phyloP scores from a whole-genome alignment of 805 yeast species.

The Kockiozyma suomiensis region DNA sequence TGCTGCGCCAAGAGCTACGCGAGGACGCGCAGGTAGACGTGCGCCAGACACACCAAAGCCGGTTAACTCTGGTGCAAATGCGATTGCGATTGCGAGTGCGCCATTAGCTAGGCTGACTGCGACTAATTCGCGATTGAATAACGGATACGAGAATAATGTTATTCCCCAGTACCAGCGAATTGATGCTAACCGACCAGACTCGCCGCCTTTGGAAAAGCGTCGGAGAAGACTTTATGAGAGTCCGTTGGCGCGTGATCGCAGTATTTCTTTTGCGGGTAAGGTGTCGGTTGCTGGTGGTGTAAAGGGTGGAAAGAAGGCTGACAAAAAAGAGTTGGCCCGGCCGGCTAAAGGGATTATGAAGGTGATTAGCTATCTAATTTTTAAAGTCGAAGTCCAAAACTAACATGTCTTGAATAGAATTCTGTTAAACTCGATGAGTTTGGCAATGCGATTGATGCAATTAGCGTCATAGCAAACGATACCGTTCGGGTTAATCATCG shows the following conservation, averaged over 20 bases:
- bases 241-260: constrained; percentile 24
- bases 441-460: constrained; percentile 21
- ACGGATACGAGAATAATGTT: constrained; percentile 43
- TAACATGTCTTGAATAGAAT: neutral
- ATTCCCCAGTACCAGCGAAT: constrained; percentile 27
- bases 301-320: neutral
- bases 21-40: neutral
- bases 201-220: constrained; percentile 28
- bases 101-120: constrained; percentile 23
- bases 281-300: neutral
- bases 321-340: neutral
- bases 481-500: constrained; percentile 24
- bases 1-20: constrained; percentile 1
- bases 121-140: constrained; percentile 33
- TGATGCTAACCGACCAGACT: constrained; percentile 28
- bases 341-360: constrained; percentile 24
- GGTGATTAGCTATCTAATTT: constrained; percentile 3
- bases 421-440: constrained; percentile 20
- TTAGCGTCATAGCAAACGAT: neutral
- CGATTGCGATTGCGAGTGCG: neutral
- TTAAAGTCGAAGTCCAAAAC: neutral
- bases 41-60: constrained; percentile 1
- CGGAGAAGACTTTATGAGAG: constrained; percentile 24
- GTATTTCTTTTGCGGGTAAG: constrained; percentile 19
- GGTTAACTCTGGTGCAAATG: neutral